Conservation (phyloP, 2,329 filamentous ascomycete species). For the Fusarium duplospermum region DNA sequence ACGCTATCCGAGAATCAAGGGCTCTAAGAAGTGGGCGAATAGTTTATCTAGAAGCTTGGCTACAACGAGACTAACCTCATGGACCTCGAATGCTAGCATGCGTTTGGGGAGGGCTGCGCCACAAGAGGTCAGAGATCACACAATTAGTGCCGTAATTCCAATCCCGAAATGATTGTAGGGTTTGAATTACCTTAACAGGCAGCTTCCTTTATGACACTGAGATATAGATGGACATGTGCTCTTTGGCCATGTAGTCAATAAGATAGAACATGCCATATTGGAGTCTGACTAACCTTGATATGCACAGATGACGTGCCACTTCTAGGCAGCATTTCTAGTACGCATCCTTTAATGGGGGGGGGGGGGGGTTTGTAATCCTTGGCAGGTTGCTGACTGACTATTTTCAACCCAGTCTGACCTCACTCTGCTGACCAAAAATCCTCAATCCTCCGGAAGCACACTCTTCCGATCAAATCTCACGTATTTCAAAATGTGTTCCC, state of each 20-base stretch:
- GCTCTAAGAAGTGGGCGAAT: not conserved
- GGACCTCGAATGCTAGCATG: too few relatives aligned
- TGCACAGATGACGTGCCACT: not conserved
- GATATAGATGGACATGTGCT: not conserved
- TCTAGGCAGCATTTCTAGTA: not conserved
- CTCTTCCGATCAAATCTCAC: not conserved
- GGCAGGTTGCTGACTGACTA: slow-evolving; percentile 58
- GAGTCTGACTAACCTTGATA: not conserved
- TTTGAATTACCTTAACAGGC: not conserved
- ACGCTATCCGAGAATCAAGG: not conserved
- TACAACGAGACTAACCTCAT: too few relatives aligned
- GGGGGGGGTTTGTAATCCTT: not conserved
- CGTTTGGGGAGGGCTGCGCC: too few relatives aligned
- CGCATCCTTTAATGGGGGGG: not conserved
- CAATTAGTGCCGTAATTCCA: not conserved
- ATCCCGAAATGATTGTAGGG: not conserved
- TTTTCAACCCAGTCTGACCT: not conserved
- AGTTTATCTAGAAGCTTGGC: too few relatives aligned
- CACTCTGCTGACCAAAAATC: not conserved
- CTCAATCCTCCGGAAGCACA: not conserved
- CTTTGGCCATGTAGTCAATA: not conserved
- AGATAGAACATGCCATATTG: not conserved
- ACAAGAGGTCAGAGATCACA: too few relatives aligned
- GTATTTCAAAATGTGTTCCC: not conserved
- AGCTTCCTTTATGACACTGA: not conserved